A percentile compares a stretch with the other conserved stretches of the same genome.
Evolutionary conservation across 139 green algal species (phyloP).

Genomic region (Asterochloris sp.): DNA sequence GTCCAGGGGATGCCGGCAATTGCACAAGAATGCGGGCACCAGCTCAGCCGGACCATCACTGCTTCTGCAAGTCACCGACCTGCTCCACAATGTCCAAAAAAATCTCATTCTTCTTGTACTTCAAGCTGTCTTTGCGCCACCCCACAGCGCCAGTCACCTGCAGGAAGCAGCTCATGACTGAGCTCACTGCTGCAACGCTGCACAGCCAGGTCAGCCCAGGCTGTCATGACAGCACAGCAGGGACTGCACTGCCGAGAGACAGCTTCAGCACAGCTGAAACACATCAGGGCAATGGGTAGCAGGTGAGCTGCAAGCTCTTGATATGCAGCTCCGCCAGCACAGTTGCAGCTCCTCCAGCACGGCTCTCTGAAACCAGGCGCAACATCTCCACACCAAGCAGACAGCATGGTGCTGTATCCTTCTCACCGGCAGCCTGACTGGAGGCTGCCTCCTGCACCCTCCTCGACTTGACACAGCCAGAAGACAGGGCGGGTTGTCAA

Average conservation of each 20-base stretch:
- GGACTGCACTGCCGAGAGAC: not conserved
- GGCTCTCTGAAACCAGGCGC: too few species aligned
- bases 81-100: conserved; percentile 95
- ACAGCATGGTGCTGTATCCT: too few species aligned
- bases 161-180: not conserved
- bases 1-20: too few species aligned
- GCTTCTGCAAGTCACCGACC: conserved; percentile 26
- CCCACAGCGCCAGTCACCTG: conserved; percentile 94
- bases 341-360: too few species aligned
- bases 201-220: not conserved
- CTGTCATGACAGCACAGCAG: not conserved
- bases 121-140: conserved; percentile 80
- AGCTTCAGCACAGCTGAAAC: not conserved
- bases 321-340: not conserved
- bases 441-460: too few species aligned
- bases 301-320: not conserved
- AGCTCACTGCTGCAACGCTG: not conserved
- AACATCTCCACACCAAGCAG: too few species aligned
- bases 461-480: not conserved
- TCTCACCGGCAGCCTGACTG: too few species aligned
- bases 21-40: too few species aligned
- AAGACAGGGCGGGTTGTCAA: not conserved
- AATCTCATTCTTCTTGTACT: conserved; percentile 98
- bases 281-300: not conserved
- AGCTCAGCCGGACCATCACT: not conserved